Base-by-base conservation (phyloP, 106 monocot genomes). In the Platanthera guangdongensis region DNA sequence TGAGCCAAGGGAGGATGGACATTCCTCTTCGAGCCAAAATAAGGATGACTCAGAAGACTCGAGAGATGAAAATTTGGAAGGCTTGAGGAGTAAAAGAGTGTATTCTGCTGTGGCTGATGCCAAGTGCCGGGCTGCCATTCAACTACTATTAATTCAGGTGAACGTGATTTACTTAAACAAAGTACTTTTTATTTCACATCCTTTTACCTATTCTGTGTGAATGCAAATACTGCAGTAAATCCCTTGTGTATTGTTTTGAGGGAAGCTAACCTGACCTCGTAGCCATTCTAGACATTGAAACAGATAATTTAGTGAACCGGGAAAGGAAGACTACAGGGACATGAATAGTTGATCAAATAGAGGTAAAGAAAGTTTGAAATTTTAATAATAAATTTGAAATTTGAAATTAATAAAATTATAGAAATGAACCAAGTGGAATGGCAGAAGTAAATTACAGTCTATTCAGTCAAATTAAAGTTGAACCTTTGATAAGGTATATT, bases 81-180 rank as follows among this genome's bases (percentile, higher is more conserved):
- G 52, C n/a, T 67, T 72, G 51, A 84, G 84, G 85, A 76, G 79
- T 48, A 87, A 86, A 77, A 84, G 63, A 16, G 45, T 95, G 51
- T 83, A 86, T 76, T 84, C 86, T 80, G 85, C 91, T 46, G 81
- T 95, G 8, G 62, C 75, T 54, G 87, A 92, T 87, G 89, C 88
- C 47, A 95, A 90, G 72, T 92, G 95, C 57, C 92, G 92, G 55
- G 89, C 90, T 72, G 86, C 95, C 48, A 89, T 95, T 68, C 95
- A 95, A 68, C 95, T 95, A 81, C 84, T 95, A 67, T 72, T 95
- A 67, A 95, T 95, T 79, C 95, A 95, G 95, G 95, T 92, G 1
- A 9, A 74, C 50, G 15, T 51, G 15, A 21, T 51, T 72, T 72
- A 22, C 19, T 50, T 72, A 4, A 15, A 18, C 3, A 60, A 39